A percentile compares a stretch with the other conserved stretches of the same genome.
Evolutionary conservation across 176 grass and related monocot genomes (phyloP).

Genomic region (Phyllostachys edulis): DNA sequence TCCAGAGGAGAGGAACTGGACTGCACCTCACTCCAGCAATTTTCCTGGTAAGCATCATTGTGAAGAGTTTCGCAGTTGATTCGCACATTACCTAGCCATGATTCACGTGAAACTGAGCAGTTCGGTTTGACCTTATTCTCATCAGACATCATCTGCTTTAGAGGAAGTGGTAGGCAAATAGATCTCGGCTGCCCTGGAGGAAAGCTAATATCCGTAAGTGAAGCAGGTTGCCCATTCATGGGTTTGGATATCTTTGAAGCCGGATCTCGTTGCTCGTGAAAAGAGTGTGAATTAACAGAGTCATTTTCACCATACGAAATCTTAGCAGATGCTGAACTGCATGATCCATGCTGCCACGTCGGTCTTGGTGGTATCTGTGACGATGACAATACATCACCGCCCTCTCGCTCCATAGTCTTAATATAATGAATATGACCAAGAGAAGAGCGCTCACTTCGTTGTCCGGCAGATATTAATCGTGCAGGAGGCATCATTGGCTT

Average conservation of each 20-base stretch:
- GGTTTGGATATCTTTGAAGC: conserved; percentile 48
- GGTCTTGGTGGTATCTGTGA: conserved; percentile 40
- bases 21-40: conserved; percentile 79
- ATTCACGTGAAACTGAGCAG: conserved; percentile 15
- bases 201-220: conserved; percentile 62
- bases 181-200: conserved; percentile 65
- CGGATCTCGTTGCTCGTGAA: conserved; percentile 36
- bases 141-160: conserved; percentile 82
- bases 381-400: conserved; percentile 26
- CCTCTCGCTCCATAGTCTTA: conserved; percentile 46
- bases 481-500: conserved; percentile 65
- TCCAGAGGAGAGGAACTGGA: conserved; percentile 73
- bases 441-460: conserved; percentile 49
- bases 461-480: conserved; percentile 52
- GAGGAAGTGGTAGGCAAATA: conserved; percentile 69
- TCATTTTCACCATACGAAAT: conserved; percentile 49
- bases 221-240: conserved; percentile 49
- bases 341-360: conserved; percentile 50
- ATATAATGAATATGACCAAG: conserved; percentile 37
- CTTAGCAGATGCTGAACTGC: conserved; percentile 69
- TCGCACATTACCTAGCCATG: conserved; percentile 32
- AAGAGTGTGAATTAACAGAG: conserved; percentile 32
- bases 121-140: conserved; percentile 50
- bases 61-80: conserved; percentile 48
- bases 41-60: conserved; percentile 59